These are phyloP conservation scores for Neonectria punicea DNA, from an alignment of 2,329 filamentous ascomycete species.

Conservation along the genomic window DNA sequence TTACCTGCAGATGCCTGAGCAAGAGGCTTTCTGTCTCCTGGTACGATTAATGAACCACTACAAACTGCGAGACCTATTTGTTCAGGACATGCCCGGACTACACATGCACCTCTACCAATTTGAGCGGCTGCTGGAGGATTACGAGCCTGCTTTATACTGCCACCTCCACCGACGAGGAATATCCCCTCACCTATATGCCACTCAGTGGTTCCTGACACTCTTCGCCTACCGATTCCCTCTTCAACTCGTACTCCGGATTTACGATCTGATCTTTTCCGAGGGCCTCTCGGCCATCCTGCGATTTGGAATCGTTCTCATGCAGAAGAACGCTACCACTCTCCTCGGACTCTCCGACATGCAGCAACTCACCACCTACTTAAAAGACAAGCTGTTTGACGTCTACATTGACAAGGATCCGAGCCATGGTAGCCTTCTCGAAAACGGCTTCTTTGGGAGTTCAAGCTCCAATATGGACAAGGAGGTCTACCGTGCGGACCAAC, in stretches of 20 bases:
- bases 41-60: constrained; percentile 98
- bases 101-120: constrained; percentile 96
- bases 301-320: constrained; percentile 95
- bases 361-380: constrained; percentile 87
- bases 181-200: constrained; percentile 92
- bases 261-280: constrained; percentile 93
- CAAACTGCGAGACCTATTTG: constrained; percentile 89
- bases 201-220: constrained; percentile 98
- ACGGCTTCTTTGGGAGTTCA: constrained; percentile 95
- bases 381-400: constrained; percentile 93
- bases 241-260: constrained; percentile 94
- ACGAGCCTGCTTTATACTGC: constrained; percentile 93
- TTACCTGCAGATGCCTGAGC: constrained; percentile 82
- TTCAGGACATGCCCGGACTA: constrained; percentile 95
- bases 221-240: constrained; percentile 98
- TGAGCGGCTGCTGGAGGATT: constrained; percentile 90
- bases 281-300: constrained; percentile 93
- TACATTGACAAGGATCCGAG: constrained; percentile 97
- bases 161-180: constrained; percentile 90
- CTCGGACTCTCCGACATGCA: constrained; percentile 92
- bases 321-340: constrained; percentile 84
- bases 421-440: constrained; percentile 92
- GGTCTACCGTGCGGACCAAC: constrained; percentile 91
- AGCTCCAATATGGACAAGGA: constrained; percentile 93
- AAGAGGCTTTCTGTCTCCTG: constrained; percentile 93